phyloP scores from a whole-genome alignment of 1,284 basidiomycete species.

The Ceratobasidium papillatum region DNA sequence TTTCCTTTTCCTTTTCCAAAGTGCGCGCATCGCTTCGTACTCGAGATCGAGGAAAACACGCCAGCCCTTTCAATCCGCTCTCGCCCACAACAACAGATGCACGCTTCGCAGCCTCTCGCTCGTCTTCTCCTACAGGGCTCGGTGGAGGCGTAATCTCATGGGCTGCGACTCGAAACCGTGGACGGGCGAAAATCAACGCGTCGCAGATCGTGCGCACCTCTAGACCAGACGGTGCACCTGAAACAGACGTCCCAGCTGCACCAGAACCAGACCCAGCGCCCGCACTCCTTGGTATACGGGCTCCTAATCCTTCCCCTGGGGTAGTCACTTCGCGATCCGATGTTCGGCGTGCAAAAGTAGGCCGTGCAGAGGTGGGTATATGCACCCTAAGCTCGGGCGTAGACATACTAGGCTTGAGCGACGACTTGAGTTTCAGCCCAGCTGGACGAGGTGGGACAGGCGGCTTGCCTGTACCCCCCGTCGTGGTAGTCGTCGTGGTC shows the following conservation, averaged over 20 bases:
- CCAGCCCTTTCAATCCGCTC: slow-evolving; percentile 12
- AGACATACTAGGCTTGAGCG: slow-evolving; percentile 26
- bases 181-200: slow-evolving; percentile 29
- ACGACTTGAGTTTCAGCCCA: slow-evolving; percentile 32
- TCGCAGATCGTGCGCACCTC: slow-evolving; percentile 33
- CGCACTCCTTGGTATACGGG: background rate
- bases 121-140: background rate
- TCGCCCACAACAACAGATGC: slow-evolving; percentile 23
- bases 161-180: slow-evolving; percentile 22
- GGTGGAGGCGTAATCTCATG: slow-evolving; percentile 32
- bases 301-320: background rate
- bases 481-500: slow-evolving; percentile 24
- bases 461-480: slow-evolving; percentile 30
- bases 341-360: background rate
- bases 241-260: background rate
- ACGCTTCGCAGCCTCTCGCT: slow-evolving; percentile 13
- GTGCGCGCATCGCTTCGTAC: background rate
- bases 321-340: background rate
- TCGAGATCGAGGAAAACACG: slow-evolving; percentile 15
- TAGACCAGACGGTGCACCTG: background rate
- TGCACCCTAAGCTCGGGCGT: slow-evolving; percentile 25
- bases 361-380: background rate
- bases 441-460: slow-evolving; percentile 29
- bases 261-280: background rate
- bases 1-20: slow-evolving; percentile 6